Base-by-base conservation (phyloP, 495 filamentous ascomycete genomes). In the Xylona heveae region DNA sequence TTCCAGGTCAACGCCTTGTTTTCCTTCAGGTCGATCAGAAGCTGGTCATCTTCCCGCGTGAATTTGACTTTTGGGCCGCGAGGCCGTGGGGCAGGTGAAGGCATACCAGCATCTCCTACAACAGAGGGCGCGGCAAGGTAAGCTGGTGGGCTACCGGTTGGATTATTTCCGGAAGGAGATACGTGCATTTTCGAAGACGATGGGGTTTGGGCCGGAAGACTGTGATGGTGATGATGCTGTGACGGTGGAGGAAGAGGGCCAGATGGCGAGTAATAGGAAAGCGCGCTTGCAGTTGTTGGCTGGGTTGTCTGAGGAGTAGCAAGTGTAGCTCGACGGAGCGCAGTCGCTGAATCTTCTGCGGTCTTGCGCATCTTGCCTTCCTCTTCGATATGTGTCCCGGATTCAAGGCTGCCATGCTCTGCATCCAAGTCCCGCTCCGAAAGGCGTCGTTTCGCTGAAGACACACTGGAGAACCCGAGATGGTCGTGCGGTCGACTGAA, bases 1-100 rank as follows among this genome's bases (percentile, higher is more conserved):
- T 88, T 90, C 83, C 83, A 93, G 6, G 83, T 82, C 42, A 93
- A 62, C 41, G 75, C 76, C 48, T 83, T 85, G 38, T 83, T 79
- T 53, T 93, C 83, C 50, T 93, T 93, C 32, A 93, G 55, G 37
- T 85, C 78, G 13, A 91, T 68, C 24, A 93, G 55, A 30, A 85
- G 55, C 30, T 68, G 65, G 50, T 93, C 83, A 45, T 92, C 82
- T 50, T 85, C 80, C 25, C 77, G 69, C 1, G 81, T 90, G 43
- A 91, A 92, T 43, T 85, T 90, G 36, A 85, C 54, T 50, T 90
- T 90, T 12, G 81, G 80, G 3, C 78, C 79, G 34, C 70, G 68
- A 8, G 82, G 82, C 40, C 71, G 52, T 20, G 70, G 66, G 13
- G 77, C 78, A 17, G 78, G 80, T 9, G 59, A 51, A 4, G 81